Evolutionary conservation across 1,284 basidiomycete species (phyloP).

Genomic region (Ustilago crameri): DNA sequence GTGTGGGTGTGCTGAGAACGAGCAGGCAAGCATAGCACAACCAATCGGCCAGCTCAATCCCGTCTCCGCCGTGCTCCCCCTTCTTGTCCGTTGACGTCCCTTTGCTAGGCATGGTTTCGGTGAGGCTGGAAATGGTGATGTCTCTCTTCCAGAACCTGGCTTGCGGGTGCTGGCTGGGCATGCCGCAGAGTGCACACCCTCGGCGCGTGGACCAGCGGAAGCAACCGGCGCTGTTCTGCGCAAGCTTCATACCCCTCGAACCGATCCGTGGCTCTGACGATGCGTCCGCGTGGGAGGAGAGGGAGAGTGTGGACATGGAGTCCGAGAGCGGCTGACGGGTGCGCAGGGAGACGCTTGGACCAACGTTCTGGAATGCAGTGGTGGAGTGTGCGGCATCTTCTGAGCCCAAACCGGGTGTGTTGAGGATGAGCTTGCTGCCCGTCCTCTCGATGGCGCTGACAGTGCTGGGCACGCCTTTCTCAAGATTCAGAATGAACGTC

Average conservation of each 20-base stretch:
- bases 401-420: constrained; percentile 1
- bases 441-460: constrained; percentile 62
- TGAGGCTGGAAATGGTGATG: constrained; percentile 48
- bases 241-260: constrained; percentile 46
- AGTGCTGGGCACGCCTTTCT: constrained; percentile 61
- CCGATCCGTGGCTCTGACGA: constrained; percentile 41
- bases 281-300: not conserved
- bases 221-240: constrained; percentile 42
- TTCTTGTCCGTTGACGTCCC: not conserved
- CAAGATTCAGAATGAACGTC: constrained; percentile 59
- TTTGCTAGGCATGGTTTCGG: constrained; percentile 17
- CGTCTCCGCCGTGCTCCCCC: not conserved
- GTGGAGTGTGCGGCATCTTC: constrained; percentile 11
- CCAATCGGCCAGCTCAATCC: constrained; percentile 26
- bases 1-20: constrained; percentile 13
- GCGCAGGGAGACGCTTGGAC: constrained; percentile 29
- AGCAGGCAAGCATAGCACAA: constrained; percentile 38
- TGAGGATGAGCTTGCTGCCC: constrained; percentile 61
- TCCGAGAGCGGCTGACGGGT: constrained; percentile 2
- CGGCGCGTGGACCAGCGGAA: constrained; percentile 11
- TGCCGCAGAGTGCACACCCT: constrained; percentile 59
- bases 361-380: constrained; percentile 30
- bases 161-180: constrained; percentile 45
- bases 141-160: constrained; percentile 59
- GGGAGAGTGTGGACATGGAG: constrained; percentile 4